Evolutionary conservation across 2,329 filamentous ascomycete genomes (phyloP).

Genomic region (Trichothecium sympodiale): DNA sequence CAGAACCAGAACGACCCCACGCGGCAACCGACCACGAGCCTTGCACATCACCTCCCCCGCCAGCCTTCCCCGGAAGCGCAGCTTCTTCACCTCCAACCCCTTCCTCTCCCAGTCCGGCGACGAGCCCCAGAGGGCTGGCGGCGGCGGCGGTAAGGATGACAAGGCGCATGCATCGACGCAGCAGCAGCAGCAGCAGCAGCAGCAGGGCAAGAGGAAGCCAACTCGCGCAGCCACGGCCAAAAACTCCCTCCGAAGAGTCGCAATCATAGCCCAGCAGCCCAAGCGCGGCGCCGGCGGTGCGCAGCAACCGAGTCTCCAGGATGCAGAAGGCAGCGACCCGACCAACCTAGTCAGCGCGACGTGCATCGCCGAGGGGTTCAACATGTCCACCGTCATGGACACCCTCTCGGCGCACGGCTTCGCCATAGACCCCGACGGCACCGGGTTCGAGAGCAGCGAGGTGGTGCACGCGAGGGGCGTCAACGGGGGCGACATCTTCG

Average conservation of each 20-base stretch:
- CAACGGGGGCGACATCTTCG: constrained; percentile 75
- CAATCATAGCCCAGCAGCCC: constrained; percentile 69
- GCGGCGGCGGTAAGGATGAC: constrained; percentile 9
- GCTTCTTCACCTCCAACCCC: constrained; percentile 57
- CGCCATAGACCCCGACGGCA: constrained; percentile 48
- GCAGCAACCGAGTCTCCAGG: constrained; percentile 12
- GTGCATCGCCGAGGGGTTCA: constrained; percentile 52
- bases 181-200: constrained; percentile 7
- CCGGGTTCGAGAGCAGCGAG: constrained; percentile 48
- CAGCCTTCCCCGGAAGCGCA: constrained; percentile 41
- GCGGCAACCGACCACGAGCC: constrained; percentile 19
- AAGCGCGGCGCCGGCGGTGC: constrained; percentile 24
- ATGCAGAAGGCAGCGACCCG: constrained; percentile 16
- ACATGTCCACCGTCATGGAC: constrained; percentile 48
- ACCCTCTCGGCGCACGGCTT: constrained; percentile 49
- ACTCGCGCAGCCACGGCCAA: constrained; percentile 40
- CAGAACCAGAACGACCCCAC: constrained; percentile 14
- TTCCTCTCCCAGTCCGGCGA: constrained; percentile 33
- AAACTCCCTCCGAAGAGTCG: constrained; percentile 72
- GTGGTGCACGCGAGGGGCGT: constrained; percentile 51
- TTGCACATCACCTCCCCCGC: constrained; percentile 36
- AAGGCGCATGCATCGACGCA: constrained; percentile 9
- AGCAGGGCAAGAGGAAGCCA: constrained; percentile 32
- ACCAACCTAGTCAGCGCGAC: constrained; percentile 44
- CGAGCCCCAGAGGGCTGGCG: constrained; percentile 7